Evolutionary conservation across 305 asterid genomes (phyloP).

Genomic region (Fraxinus velutina): DNA sequence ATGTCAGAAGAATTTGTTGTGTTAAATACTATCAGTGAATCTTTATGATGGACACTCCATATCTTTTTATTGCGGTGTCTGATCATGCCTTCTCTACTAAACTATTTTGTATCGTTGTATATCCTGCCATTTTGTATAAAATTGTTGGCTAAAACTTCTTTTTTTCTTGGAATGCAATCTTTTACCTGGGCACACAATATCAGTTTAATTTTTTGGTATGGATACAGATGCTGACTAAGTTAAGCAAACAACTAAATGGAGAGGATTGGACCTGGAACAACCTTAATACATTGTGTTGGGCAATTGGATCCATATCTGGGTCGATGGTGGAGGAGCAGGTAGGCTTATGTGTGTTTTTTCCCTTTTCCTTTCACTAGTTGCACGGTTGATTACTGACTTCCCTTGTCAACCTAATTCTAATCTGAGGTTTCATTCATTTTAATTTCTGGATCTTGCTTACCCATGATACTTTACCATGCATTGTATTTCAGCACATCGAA

Average conservation of each 20-base stretch:
- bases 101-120: neutral
- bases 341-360: neutral
- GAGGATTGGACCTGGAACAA: slow-evolving; percentile 99
- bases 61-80: neutral
- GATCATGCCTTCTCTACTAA: neutral
- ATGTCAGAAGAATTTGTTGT: neutral
- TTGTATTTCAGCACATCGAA: neutral
- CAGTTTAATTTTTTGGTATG: slow-evolving; percentile 2
- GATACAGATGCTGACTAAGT: slow-evolving; percentile 79
- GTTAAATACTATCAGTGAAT: neutral
- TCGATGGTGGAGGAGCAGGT: slow-evolving; percentile 99
- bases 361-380: neutral
- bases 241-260: slow-evolving; percentile 76
- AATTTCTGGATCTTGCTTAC: neutral
- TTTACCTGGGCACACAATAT: neutral
- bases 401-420: neutral
- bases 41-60: neutral
- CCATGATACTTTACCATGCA: neutral
- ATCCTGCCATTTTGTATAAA: neutral
- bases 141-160: neutral
- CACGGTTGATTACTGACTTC: neutral
- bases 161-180: neutral
- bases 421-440: neutral
- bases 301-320: slow-evolving; percentile 98
- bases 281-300: slow-evolving; percentile 98